These are phyloP conservation scores for Rhizophagus prolifer DNA, from an alignment of 192 early-diverging fungal genomes.

Conservation along the genomic window DNA sequence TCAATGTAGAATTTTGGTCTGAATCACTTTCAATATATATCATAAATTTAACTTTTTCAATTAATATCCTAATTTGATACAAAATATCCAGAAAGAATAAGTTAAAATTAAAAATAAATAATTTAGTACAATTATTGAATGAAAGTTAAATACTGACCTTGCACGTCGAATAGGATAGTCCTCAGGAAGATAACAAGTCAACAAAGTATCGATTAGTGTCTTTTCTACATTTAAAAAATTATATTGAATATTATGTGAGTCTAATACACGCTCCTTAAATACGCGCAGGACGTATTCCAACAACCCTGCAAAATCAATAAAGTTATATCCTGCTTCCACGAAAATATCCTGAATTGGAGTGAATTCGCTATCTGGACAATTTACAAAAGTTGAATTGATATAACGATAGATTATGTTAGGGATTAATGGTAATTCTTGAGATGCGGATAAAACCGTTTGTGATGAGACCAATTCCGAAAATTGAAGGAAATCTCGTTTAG, in stretches of 20 bases:
- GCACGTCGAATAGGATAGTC: slow-evolving; percentile 39
- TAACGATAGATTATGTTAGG: slow-evolving; percentile 31
- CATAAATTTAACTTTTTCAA: slow-evolving; percentile 33
- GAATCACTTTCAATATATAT: slow-evolving; percentile 2
- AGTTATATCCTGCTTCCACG: background rate
- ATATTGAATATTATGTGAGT: slow-evolving; percentile 5
- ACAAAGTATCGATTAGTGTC: slow-evolving; percentile 7
- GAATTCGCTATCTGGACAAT: slow-evolving; percentile 3
- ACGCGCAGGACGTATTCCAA: slow-evolving; percentile 26
- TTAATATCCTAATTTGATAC: slow-evolving; percentile 23
- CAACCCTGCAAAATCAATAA: slow-evolving; percentile 23
- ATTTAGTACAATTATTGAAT: background rate
- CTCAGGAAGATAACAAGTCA: slow-evolving; percentile 13
- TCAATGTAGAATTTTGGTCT: slow-evolving; percentile 25
- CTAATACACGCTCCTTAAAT: slow-evolving; percentile 16
- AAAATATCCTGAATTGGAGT: slow-evolving; percentile 17
- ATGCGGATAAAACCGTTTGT: slow-evolving; percentile 7
- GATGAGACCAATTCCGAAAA: slow-evolving; percentile 2
- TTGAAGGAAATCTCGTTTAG: slow-evolving; percentile 4
- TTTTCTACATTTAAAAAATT: slow-evolving; percentile 5
- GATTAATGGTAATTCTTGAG: slow-evolving; percentile 7
- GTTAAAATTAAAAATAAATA: background rate
- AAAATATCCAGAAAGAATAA: background rate
- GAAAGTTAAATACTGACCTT: background rate
- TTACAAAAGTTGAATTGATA: slow-evolving; percentile 13